Percentiles rank a stretch among this genome's conserved stretches.
Evolutionary conservation across 2,329 filamentous ascomycete species (phyloP).

Genomic region (Fusarium penzigii): DNA sequence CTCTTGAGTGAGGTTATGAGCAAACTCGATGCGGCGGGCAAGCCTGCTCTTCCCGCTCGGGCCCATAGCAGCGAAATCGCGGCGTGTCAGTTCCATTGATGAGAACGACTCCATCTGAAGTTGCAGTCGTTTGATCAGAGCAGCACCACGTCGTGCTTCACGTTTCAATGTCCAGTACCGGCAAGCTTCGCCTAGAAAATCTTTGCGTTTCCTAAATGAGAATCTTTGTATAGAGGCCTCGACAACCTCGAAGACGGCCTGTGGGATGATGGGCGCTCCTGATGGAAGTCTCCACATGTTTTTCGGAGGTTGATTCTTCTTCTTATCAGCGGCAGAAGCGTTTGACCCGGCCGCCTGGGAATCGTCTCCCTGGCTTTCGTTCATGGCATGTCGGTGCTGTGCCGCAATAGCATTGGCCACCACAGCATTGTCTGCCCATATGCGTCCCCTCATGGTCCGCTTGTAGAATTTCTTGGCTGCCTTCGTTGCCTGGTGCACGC

Average conservation of each 20-base stretch:
- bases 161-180: conserved; percentile 98
- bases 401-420: conserved; percentile 81
- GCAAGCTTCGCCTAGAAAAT: conserved; percentile 89
- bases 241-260: conserved; percentile 82
- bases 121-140: conserved; percentile 88
- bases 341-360: conserved; percentile 83
- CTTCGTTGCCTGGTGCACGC: conserved; percentile 75
- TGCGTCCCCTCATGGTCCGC: conserved; percentile 80
- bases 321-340: conserved; percentile 75
- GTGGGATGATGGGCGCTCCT: conserved; percentile 90
- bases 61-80: conserved; percentile 96
- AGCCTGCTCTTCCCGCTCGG: conserved; percentile 77
- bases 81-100: conserved; percentile 93
- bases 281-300: conserved; percentile 86
- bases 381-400: conserved; percentile 62
- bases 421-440: conserved; percentile 90
- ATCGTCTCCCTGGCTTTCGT: conserved; percentile 76
- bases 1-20: conserved; percentile 72
- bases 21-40: conserved; percentile 84
- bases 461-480: conserved; percentile 90
- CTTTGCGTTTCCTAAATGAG: conserved; percentile 77
- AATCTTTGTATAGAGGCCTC: conserved; percentile 83
- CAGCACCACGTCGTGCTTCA: conserved; percentile 87
- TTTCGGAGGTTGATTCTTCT: conserved; percentile 52
- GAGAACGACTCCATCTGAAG: conserved; percentile 95